Evolutionary conservation across 129 eudicot genomes (phyloP).

Genomic region (Centaurea solstitialis): DNA sequence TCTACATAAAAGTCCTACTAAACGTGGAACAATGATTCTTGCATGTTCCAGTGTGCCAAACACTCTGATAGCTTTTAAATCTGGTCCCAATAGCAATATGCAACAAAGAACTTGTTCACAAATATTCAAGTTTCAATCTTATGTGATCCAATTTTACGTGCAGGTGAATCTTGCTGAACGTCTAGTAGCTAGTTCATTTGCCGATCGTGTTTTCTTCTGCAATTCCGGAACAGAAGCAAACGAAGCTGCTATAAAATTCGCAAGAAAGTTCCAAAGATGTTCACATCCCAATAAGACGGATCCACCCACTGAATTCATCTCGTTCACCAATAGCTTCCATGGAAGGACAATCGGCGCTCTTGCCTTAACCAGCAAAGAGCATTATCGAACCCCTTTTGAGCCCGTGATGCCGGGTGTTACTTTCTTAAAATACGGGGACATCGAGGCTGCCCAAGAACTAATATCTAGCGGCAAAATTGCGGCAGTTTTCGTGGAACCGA

Average conservation of each 20-base stretch:
- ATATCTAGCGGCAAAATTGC: slow-evolving; percentile 71
- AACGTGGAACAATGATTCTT: no score
- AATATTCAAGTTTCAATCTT: slow-evolving; percentile 1
- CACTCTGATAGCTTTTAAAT: no score
- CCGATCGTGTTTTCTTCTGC: slow-evolving; percentile 81
- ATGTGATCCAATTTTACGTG: not conserved
- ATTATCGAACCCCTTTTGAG: slow-evolving; percentile 82
- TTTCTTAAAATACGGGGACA: slow-evolving; percentile 70
- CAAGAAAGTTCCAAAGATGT: slow-evolving; percentile 76
- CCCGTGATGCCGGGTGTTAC: slow-evolving; percentile 94
- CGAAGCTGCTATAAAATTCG: slow-evolving; percentile 90
- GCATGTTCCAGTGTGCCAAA: no score
- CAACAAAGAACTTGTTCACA: not conserved
- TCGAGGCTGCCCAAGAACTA: slow-evolving; percentile 50
- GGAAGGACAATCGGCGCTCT: slow-evolving; percentile 95
- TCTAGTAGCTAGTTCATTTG: slow-evolving; percentile 70
- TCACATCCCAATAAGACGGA: slow-evolving; percentile 41
- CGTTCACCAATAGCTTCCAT: slow-evolving; percentile 76
- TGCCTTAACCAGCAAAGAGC: slow-evolving; percentile 90
- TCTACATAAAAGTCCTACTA: no score
- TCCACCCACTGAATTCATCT: slow-evolving; percentile 69
- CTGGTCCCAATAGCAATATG: not conserved
- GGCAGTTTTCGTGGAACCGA: slow-evolving; percentile 89
- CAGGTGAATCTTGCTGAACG: slow-evolving; percentile 90
- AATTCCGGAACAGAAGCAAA: slow-evolving; percentile 94